Base-by-base conservation (phyloP, 331 rosid genomes). In the Phaseolus coccineus region DNA sequence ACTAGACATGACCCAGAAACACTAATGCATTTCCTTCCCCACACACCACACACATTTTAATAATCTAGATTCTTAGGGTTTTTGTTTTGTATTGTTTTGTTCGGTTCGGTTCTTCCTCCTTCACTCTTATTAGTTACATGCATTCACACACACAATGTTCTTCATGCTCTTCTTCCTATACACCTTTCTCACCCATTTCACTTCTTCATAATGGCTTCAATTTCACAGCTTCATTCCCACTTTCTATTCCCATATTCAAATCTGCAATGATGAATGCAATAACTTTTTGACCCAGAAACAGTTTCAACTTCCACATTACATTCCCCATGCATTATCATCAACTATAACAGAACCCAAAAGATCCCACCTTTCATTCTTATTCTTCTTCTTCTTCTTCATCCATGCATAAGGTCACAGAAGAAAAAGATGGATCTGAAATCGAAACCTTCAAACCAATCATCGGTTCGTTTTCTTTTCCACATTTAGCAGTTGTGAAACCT, bases 401-500 rank as follows among this genome's bases (percentile, higher is more conserved):
- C 37, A 90, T 95, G 99, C 87, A 85, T 65, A 88, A 87, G 70
- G 71, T 66, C 59, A 31, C 52, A 4, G 89, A 53, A 33, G 70
- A 78, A 65, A 85, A 80, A 72, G 80, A 90, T 90, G 89, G 86
- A 90, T 85, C 86, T 71, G 87, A 88, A 61, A n/a, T 73, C 12
- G 86, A 88, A 47, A 13, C 88, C 48, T 39, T 75, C 48, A 67
- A 8, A 25, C 27, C 81, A 14, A 15, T 14, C 69, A 30, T 82
- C 57, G 62, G 86, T 76, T 69, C 77, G 3, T 84, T 88, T 83
- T 75, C 89, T 10, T 84, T 89, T 83, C 81, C 90, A 6, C 74
- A 75, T 79, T 83, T 92, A 85, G 78, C 86, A 48, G 76, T 83
- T 19, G 2, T 35, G 3, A 76, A 80, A 66, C 55, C 63, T 47